Conservation (phyloP, 2,329 filamentous ascomycete species). For the Curvularia sp. region DNA sequence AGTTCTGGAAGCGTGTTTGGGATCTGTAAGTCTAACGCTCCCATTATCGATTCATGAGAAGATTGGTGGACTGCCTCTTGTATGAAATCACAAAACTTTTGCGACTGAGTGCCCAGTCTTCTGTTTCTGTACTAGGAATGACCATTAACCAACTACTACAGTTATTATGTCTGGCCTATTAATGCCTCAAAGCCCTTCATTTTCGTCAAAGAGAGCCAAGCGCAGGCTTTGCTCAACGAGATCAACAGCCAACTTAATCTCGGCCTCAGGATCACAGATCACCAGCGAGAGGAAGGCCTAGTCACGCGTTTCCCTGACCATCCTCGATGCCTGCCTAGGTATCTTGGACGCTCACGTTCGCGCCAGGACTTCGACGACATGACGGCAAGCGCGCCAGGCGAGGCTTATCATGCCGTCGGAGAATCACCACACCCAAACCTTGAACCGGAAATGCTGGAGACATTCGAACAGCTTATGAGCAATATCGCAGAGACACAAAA, state of each 20-base stretch:
- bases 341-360: conserved; percentile 65
- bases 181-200: conserved; percentile 62
- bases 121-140: not conserved
- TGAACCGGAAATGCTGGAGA: conserved; percentile 51
- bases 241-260: conserved; percentile 67
- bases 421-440: conserved; percentile 34
- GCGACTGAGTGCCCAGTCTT: not conserved
- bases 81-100: not conserved
- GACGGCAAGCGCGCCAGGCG: conserved; percentile 29
- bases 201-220: conserved; percentile 71
- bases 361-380: conserved; percentile 54
- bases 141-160: conserved; percentile 41
- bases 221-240: conserved; percentile 67
- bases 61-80: not conserved
- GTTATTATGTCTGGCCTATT: conserved; percentile 69
- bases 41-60: conserved; percentile 12
- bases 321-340: conserved; percentile 70
- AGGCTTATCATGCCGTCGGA: conserved; percentile 19
- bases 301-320: conserved; percentile 66
- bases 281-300: conserved; percentile 62
- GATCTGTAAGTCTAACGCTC: conserved; percentile 70
- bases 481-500: conserved; percentile 59
- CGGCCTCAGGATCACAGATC: conserved; percentile 64
- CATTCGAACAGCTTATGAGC: conserved; percentile 64
- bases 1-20: conserved; percentile 71